phyloP scores from a whole-genome alignment of 1,284 basidiomycete genomes.

The Ganoderma lingzhi region DNA sequence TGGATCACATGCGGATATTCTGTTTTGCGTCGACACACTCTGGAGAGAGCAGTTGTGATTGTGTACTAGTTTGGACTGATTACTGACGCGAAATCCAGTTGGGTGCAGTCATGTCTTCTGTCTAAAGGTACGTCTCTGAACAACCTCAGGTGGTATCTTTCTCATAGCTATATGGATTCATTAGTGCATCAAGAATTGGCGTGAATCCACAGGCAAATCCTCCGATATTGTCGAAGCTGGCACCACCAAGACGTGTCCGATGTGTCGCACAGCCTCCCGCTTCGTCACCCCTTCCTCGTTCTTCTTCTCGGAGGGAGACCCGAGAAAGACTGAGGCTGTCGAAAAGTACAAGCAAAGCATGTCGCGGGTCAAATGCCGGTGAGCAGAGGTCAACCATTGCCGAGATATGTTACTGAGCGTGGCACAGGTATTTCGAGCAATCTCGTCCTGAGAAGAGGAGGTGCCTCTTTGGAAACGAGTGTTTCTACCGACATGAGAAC shows the following conservation, averaged over 20 bases:
- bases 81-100: conserved; percentile 44
- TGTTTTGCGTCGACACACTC: background rate
- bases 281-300: conserved; percentile 75
- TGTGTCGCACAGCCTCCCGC: conserved; percentile 68
- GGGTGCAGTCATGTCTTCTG: conserved; percentile 81
- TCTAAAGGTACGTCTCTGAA: conserved; percentile 53
- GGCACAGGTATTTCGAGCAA: conserved; percentile 64
- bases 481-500: conserved; percentile 76
- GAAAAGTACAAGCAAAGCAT: conserved; percentile 75
- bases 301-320: conserved; percentile 63
- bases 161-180: conserved; percentile 12
- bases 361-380: conserved; percentile 72
- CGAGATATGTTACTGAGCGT: background rate
- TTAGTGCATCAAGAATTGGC: conserved; percentile 80
- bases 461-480: conserved; percentile 80
- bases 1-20: background rate
- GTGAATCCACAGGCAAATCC: conserved; percentile 61
- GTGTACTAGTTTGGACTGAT: background rate
- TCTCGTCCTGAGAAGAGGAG: conserved; percentile 55
- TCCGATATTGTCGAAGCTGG: conserved; percentile 59
- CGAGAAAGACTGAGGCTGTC: conserved; percentile 58
- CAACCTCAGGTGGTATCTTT: background rate
- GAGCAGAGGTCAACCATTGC: conserved; percentile 34
- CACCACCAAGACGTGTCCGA: conserved; percentile 76
- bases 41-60: background rate